Base-by-base conservation (phyloP, 1,284 basidiomycete species). In the Moesziomyces sp. region DNA sequence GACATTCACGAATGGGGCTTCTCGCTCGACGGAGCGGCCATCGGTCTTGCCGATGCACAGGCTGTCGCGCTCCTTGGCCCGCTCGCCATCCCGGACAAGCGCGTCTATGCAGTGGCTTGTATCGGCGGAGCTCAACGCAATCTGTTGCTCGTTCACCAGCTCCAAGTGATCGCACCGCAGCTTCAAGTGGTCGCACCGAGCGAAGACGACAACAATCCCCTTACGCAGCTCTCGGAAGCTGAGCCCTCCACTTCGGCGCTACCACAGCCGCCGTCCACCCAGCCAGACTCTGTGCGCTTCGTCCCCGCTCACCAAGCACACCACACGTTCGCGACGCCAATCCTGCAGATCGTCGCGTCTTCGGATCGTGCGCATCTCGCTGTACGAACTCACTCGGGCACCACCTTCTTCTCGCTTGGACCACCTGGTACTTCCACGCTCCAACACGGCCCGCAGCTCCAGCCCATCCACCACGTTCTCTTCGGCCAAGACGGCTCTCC, bases 21-120 rank as follows among this genome's bases (percentile, higher is more conserved):
- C 30, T 26, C 46, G 5, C 57, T 58, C 18, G 64, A 63, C 8
- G 64, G 64, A 33, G 51, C 6, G 5, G 30, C 60, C 8, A 33
- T 60, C 3, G 64, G 56, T 11, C 30, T 67, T 1, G 59, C 70
- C 9, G 58, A 65, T 26, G 64, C 56, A 10, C 55, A 59, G n/a
- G 69, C 69, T 16, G 23, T 64, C 23, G 69, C 69, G 3, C 13
- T 73, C 10, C 64, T 73, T 5, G 70, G 70, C 4, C 70, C 70
- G 6, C 24, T 64, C 18, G n/a, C 21, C 7, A 21, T 38, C 23
- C 18, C 24, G 11, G 33, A 56, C 7, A 26, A 44, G 38, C 46
- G 30, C 3, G 42, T 51, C 38, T 58, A 56, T 21, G 64, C 54
- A 0, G 23, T 73, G 18, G 24, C 45, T 16, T 63, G 59, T 28